Evolutionary conservation across 2,329 filamentous ascomycete genomes (phyloP).

Genomic region (Ophiostoma novo-ulmi): DNA sequence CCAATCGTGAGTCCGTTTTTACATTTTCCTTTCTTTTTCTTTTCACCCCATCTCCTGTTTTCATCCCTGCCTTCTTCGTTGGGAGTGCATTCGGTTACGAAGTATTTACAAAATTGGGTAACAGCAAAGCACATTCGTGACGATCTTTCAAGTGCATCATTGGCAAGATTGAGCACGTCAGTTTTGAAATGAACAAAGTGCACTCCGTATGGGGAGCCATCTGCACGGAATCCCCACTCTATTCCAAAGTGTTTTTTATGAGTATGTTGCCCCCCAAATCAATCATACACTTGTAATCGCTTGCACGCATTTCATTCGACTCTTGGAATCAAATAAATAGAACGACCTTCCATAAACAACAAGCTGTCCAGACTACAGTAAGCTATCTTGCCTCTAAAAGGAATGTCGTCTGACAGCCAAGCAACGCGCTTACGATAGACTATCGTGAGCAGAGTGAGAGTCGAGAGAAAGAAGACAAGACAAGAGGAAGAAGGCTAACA

Average conservation of each 20-base stretch:
- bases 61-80: too few relatives aligned
- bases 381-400: conserved; percentile 7
- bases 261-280: background rate
- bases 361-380: background rate
- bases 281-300: background rate
- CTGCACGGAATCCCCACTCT: background rate
- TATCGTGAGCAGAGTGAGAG: background rate
- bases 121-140: background rate
- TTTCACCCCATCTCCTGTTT: background rate
- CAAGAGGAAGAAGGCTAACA: background rate
- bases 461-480: background rate
- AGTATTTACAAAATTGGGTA: background rate
- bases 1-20: background rate
- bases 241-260: background rate
- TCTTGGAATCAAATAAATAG: background rate
- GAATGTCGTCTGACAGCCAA: conserved; percentile 12
- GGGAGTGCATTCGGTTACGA: background rate
- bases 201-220: background rate
- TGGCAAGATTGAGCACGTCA: conserved; percentile 9
- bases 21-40: background rate
- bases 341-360: background rate
- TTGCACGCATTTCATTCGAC: background rate
- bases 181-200: background rate
- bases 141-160: conserved; percentile 9
- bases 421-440: background rate